phyloP scores from a whole-genome alignment of 2,329 filamentous ascomycete genomes.

The Lizonia empirigonia region DNA sequence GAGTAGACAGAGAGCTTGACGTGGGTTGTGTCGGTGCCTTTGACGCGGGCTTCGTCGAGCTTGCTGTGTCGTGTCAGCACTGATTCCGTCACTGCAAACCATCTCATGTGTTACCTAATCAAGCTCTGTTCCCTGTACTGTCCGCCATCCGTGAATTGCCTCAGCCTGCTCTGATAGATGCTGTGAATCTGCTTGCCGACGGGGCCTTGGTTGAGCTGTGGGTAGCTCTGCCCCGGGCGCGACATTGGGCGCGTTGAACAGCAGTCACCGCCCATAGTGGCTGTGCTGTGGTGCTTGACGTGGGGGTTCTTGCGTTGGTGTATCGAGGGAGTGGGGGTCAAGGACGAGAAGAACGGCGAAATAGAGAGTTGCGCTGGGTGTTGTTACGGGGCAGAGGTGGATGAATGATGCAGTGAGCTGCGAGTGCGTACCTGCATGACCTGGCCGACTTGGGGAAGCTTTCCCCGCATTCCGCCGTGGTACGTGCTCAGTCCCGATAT shows the following conservation, averaged over 20 bases:
- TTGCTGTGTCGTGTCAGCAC: constrained; percentile 57
- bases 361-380: no score
- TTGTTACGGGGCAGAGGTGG: no score
- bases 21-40: constrained; percentile 66
- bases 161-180: constrained; percentile 84
- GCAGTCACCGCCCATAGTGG: constrained; percentile 45
- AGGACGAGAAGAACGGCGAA: no score
- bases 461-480: constrained; percentile 8
- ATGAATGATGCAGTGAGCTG: no score
- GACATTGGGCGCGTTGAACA: constrained; percentile 36
- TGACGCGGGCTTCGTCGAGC: constrained; percentile 70
- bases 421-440: constrained; percentile 14
- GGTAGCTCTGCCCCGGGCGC: constrained; percentile 29
- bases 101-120: constrained; percentile 58
- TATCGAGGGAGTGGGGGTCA: no score
- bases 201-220: constrained; percentile 44
- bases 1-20: constrained; percentile 87
- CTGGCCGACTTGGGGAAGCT: constrained; percentile 2
- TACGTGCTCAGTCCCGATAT: neutral
- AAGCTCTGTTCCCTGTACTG: constrained; percentile 75
- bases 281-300: neutral
- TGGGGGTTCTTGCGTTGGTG: neutral
- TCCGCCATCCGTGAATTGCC: constrained; percentile 77
- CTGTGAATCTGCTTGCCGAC: constrained; percentile 66
- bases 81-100: neutral